Evolutionary conservation across 108 stramenopile species (phyloP).

Genomic region (Discostella pseudostelligera): DNA sequence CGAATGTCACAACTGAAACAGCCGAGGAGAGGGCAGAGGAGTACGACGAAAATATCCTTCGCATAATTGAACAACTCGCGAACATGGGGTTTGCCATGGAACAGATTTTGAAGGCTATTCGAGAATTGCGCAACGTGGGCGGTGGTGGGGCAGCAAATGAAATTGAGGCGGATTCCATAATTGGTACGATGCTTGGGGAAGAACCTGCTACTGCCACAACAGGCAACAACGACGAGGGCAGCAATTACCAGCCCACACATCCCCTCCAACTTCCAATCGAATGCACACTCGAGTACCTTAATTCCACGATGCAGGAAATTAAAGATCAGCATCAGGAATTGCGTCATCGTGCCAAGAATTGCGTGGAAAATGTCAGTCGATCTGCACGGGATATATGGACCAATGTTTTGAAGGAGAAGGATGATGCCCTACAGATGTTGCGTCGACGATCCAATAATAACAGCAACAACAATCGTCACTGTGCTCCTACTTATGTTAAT

Average conservation of each 20-base stretch:
- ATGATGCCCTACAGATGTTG: conserved; percentile 24
- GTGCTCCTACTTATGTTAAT: no score
- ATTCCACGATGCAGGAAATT: conserved; percentile 15
- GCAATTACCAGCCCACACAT: neutral
- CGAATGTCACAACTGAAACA: neutral
- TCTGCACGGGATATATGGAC: conserved; percentile 21
- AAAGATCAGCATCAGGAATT: conserved; percentile 23
- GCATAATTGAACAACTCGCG: neutral
- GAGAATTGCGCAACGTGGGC: conserved; percentile 6
- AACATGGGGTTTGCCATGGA: conserved; percentile 14
- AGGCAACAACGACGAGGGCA: neutral
- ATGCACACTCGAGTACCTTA: conserved; percentile 22
- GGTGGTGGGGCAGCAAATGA: no score
- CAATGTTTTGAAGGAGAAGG: conserved; percentile 8
- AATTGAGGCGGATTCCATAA: conserved; percentile 2
- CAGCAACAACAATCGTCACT: neutral
- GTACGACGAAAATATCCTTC: neutral
- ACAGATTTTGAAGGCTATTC: conserved; percentile 1
- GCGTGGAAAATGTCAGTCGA: conserved; percentile 14
- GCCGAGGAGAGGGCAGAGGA: neutral
- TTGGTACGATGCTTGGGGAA: conserved; percentile 5
- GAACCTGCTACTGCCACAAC: neutral
- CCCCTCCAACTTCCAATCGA: conserved; percentile 8
- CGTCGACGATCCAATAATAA: neutral
- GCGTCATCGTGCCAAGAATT: conserved; percentile 12